phyloP scores from a whole-genome alignment of 1,139 yeast species.

The Geotrichum citri-aurantii region DNA sequence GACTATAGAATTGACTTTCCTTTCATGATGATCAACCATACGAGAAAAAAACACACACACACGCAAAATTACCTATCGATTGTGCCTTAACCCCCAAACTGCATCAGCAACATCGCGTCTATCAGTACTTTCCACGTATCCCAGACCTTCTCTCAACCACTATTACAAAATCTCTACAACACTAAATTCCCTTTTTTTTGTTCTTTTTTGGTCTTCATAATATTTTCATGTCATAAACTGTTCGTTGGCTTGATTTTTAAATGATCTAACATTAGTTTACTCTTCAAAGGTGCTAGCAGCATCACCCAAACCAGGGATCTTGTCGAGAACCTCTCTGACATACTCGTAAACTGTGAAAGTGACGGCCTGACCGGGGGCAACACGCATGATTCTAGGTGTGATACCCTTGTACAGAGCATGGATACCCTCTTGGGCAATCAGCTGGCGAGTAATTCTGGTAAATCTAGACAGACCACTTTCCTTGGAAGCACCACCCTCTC shows the following conservation, averaged over 20 bases:
- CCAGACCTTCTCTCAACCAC: too few relatives aligned
- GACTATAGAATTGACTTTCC: too few relatives aligned
- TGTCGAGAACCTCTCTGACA: slow-evolving; percentile 65
- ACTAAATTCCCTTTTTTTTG: neutral
- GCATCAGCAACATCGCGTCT: too few relatives aligned
- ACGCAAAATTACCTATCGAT: too few relatives aligned
- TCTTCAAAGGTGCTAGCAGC: slow-evolving; percentile 34
- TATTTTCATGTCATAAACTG: neutral
- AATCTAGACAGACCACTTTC: slow-evolving; percentile 76
- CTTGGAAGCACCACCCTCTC: slow-evolving; percentile 63
- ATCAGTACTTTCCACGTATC: too few relatives aligned
- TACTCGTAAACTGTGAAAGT: slow-evolving; percentile 95
- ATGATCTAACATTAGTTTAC: slow-evolving; percentile 19
- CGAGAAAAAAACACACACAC: too few relatives aligned
- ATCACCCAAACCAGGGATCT: slow-evolving; percentile 38
- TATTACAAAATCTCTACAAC: neutral
- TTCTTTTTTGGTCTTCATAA: neutral
- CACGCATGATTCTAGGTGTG: slow-evolving; percentile 98
- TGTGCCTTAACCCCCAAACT: too few relatives aligned
- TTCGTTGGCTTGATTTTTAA: neutral
- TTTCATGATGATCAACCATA: too few relatives aligned
- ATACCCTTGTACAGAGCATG: slow-evolving; percentile 91
- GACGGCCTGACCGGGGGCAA: slow-evolving; percentile 98
- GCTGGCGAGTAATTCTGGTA: slow-evolving; percentile 69
- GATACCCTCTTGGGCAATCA: slow-evolving; percentile 84